A percentile compares a stretch with the other conserved stretches of the same genome.
Conservation (phyloP, 768 basidiomycete species). For the Russula griseocarnosa region DNA sequence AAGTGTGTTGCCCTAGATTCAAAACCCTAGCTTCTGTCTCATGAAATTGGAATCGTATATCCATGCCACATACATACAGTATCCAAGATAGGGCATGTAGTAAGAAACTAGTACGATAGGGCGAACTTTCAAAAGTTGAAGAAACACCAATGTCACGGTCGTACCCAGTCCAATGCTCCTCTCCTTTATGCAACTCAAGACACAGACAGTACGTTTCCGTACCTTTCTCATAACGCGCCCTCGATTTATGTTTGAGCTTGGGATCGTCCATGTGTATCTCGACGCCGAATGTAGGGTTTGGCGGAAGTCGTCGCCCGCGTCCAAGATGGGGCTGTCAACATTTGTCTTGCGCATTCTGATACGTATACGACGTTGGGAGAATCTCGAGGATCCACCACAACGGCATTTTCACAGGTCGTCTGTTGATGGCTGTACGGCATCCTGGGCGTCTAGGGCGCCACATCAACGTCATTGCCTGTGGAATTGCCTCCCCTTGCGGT, state of each 20-base stretch:
- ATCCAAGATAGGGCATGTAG: not conserved
- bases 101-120: too few species aligned
- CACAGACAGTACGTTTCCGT: constrained; percentile 51
- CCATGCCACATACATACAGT: not conserved
- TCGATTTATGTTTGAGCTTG: constrained; percentile 53
- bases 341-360: constrained; percentile 51
- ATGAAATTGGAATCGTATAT: not conserved
- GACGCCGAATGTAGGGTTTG: constrained; percentile 59
- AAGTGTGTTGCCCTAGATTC: too few species aligned
- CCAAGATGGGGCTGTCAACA: constrained; percentile 54
- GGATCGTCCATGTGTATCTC: constrained; percentile 50
- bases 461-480: not conserved
- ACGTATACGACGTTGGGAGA: constrained; percentile 49
- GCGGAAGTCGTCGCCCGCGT: constrained; percentile 48
- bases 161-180: not conserved
- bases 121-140: not conserved
- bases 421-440: constrained; percentile 50
- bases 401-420: constrained; percentile 45
- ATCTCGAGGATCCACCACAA: constrained; percentile 76
- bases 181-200: constrained; percentile 28
- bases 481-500: not conserved
- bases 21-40: too few species aligned
- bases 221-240: constrained; percentile 47
- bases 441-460: constrained; percentile 15
- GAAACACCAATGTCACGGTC: not conserved